phyloP scores from a whole-genome alignment of 768 basidiomycete genomes.

The Serendipita sp. region DNA sequence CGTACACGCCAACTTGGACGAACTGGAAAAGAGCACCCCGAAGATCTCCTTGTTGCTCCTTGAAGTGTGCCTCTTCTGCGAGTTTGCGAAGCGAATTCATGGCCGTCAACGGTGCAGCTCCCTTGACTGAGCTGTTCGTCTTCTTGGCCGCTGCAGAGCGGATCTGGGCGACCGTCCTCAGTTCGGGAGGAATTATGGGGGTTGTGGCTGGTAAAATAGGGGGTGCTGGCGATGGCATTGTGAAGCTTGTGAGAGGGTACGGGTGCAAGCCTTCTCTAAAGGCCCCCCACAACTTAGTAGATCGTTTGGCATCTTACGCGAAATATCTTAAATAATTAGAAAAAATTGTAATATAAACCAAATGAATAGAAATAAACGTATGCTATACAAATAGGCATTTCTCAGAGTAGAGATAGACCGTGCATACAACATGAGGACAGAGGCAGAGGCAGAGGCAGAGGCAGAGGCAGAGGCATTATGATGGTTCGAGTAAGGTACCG shows the following conservation, averaged over 20 bases:
- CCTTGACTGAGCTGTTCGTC: conserved; percentile 7
- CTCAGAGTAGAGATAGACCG: background rate
- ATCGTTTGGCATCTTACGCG: too few species aligned
- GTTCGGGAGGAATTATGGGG: background rate
- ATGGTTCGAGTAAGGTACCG: background rate
- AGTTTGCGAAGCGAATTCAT: conserved; percentile 2
- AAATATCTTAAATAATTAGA: too few species aligned
- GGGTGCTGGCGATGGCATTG: background rate
- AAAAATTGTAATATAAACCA: too few species aligned
- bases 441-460: background rate
- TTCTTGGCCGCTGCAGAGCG: background rate
- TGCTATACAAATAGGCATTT: background rate
- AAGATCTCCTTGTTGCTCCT: background rate
- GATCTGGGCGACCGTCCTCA: conserved; percentile 5
- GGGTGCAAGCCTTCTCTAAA: background rate
- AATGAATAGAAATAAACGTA: background rate
- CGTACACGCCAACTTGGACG: conserved; percentile 7
- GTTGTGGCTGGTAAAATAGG: background rate
- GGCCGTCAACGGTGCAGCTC: conserved; percentile 4
- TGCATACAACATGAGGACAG: background rate
- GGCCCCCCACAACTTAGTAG: too few species aligned
- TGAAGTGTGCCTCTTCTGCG: conserved; percentile 4
- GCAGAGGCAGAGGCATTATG: background rate
- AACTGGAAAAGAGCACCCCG: conserved; percentile 5
- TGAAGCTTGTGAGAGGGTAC: background rate